phyloP scores from a whole-genome alignment of 139 green algal species.

The Micromonas pusilla region DNA sequence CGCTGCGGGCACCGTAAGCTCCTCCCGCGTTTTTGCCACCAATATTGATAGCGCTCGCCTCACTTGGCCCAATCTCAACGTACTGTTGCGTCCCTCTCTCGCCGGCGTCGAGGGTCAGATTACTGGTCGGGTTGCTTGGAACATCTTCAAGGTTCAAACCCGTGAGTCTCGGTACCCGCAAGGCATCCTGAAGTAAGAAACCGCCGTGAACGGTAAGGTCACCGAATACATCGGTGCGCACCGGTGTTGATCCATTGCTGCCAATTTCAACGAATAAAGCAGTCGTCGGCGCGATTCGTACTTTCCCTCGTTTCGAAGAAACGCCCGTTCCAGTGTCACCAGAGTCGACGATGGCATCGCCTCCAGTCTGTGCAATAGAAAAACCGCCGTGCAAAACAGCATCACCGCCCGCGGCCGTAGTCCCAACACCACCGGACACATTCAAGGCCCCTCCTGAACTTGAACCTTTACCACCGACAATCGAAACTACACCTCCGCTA shows the following conservation, averaged over 20 bases:
- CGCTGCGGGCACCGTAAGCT: no score
- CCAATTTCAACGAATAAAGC: neutral
- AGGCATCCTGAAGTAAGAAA: neutral
- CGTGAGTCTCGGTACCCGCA: slow-evolving; percentile 5
- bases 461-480: no score
- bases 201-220: slow-evolving; percentile 16
- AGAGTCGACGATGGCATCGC: no score
- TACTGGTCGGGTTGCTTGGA: neutral
- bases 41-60: neutral
- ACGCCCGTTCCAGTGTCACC: no score
- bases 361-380: no score
- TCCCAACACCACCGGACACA: no score
- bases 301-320: neutral
- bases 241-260: neutral
- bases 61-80: neutral
- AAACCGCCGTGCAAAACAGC: no score
- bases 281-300: slow-evolving; percentile 4
- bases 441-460: no score
- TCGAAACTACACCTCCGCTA: no score
- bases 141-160: slow-evolving; percentile 9
- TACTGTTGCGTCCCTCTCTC: neutral
- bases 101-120: neutral
- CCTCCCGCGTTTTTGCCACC: neutral
- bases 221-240: slow-evolving; percentile 10
- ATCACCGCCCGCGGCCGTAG: no score